Evolutionary conservation across 2,329 filamentous ascomycete genomes (phyloP).

Genomic region (Teratosphaeria zuluensis): DNA sequence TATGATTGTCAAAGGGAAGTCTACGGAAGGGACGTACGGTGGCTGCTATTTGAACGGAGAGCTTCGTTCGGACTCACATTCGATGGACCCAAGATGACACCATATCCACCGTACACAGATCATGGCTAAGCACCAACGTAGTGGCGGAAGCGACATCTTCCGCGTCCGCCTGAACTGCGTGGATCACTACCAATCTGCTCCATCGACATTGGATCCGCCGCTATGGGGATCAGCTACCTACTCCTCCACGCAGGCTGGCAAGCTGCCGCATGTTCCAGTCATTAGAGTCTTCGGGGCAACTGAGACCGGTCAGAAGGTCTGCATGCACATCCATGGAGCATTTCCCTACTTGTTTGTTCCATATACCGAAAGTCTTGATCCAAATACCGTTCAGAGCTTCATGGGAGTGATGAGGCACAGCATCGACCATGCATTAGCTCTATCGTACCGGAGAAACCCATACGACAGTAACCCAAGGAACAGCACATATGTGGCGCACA

Average conservation of each 20-base stretch:
- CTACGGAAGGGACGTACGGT: neutral
- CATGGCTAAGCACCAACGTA: constrained; percentile 17
- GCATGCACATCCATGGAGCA: constrained; percentile 88
- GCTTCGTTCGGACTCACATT: too few relatives aligned
- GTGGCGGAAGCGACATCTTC: constrained; percentile 41
- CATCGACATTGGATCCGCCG: constrained; percentile 71
- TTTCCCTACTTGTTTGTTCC: constrained; percentile 87
- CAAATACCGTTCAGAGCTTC: constrained; percentile 56
- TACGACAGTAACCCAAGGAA: constrained; percentile 49
- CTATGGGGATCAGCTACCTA: constrained; percentile 46
- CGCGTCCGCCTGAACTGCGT: constrained; percentile 89
- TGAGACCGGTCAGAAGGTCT: constrained; percentile 90
- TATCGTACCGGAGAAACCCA: constrained; percentile 71
- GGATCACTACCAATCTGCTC: constrained; percentile 79
- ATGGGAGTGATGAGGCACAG: constrained; percentile 72
- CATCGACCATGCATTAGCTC: constrained; percentile 80
- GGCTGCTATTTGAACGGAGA: neutral
- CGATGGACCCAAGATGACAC: constrained; percentile 16
- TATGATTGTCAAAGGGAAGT: neutral
- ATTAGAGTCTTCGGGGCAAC: constrained; percentile 88
- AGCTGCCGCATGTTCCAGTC: constrained; percentile 68
- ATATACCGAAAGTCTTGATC: constrained; percentile 16
- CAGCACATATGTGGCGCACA: constrained; percentile 71
- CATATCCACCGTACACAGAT: constrained; percentile 10
- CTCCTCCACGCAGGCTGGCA: constrained; percentile 48